phyloP scores from a whole-genome alignment of 2,329 filamentous ascomycete genomes.

The Microsporum audouinii region DNA sequence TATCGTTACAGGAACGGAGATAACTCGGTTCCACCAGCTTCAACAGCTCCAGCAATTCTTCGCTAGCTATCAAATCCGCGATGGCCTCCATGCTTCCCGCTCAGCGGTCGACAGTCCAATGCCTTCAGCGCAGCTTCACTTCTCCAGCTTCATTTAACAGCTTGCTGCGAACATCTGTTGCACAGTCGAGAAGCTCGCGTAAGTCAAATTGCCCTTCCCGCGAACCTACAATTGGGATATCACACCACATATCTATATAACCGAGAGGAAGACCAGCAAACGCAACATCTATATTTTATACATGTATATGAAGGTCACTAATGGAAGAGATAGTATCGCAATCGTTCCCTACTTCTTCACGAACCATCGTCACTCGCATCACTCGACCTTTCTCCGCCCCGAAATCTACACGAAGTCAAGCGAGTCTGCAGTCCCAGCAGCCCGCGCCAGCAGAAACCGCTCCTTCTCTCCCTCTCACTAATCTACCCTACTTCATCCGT shows the following conservation, averaged over 20 bases:
- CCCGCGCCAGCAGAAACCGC: neutral
- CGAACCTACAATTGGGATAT: neutral
- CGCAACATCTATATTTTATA: neutral
- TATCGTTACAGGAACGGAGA: neutral
- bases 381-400: constrained; percentile 12
- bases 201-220: neutral
- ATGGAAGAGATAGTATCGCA: neutral
- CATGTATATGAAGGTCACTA: neutral
- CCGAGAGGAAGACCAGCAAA: neutral
- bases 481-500: constrained; percentile 56
- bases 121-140: neutral
- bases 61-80: neutral
- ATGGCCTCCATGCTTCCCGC: neutral
- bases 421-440: neutral
- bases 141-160: neutral
- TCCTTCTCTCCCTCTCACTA: constrained; percentile 26
- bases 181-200: constrained; percentile 1
- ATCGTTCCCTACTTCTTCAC: constrained; percentile 4
- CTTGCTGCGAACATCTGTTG: neutral
- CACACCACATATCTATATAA: neutral
- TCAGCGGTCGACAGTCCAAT: neutral
- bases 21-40: neutral
- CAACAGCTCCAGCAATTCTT: neutral
- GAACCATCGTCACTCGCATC: constrained; percentile 12
- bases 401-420: constrained; percentile 8